Conservation (phyloP, 2,329 filamentous ascomycete species). For the Cryphonectria radicalis region DNA sequence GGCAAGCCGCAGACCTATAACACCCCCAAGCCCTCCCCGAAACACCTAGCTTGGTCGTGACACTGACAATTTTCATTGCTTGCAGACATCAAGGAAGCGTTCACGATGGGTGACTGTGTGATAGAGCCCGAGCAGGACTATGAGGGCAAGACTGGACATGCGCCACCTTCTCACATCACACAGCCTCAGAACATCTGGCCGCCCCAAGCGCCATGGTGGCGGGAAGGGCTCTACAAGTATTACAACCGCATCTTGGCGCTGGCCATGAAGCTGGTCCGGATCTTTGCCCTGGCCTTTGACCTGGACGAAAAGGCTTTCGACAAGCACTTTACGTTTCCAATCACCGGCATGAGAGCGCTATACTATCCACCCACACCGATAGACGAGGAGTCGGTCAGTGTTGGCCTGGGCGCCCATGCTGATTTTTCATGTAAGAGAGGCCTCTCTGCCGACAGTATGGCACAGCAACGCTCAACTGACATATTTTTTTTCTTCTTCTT, state of each 20-base stretch:
- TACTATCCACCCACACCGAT: slow-evolving; percentile 44
- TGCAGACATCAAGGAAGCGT: slow-evolving; percentile 41
- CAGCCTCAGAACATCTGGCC: slow-evolving; percentile 43
- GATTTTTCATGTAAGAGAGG: slow-evolving; percentile 43
- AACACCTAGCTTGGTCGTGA: not conserved
- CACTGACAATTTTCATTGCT: not conserved
- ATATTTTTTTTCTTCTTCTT: too few relatives aligned
- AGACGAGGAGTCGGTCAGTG: slow-evolving; percentile 34
- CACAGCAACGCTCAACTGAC: not conserved
- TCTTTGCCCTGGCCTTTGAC: slow-evolving; percentile 45
- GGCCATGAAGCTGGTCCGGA: slow-evolving; percentile 39
- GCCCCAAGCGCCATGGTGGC: slow-evolving; percentile 37
- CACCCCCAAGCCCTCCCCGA: not conserved
- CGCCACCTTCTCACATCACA: slow-evolving; percentile 35
- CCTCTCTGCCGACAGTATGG: not conserved
- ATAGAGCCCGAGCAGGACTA: slow-evolving; percentile 44
- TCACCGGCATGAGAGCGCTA: slow-evolving; percentile 46
- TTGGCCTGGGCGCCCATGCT: slow-evolving; percentile 46
- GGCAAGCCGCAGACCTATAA: slow-evolving; percentile 30
- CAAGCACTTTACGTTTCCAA: slow-evolving; percentile 43
- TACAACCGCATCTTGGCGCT: slow-evolving; percentile 38
- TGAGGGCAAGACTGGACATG: slow-evolving; percentile 34
- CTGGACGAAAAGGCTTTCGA: slow-evolving; percentile 45
- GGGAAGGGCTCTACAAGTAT: slow-evolving; percentile 41
- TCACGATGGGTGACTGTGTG: slow-evolving; percentile 44